Conservation (phyloP, 1,139 yeast species). For the Saccharomyces pastorianus region DNA sequence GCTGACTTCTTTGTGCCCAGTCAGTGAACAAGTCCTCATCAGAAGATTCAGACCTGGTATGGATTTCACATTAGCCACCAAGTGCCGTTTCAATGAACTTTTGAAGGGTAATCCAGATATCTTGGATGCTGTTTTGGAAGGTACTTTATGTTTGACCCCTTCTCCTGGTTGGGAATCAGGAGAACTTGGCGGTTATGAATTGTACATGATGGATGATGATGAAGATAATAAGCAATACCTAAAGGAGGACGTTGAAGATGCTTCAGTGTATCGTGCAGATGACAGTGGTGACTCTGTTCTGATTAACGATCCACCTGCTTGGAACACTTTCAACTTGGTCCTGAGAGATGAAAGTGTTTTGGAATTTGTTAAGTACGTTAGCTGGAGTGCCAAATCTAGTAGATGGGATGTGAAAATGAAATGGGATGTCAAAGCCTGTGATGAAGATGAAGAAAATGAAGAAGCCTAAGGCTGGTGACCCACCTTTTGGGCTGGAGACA, state of each 20-base stretch:
- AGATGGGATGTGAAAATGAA: slow-evolving; percentile 85
- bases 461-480: background rate
- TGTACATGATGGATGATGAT: slow-evolving; percentile 65
- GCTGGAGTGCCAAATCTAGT: slow-evolving; percentile 80
- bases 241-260: slow-evolving; percentile 25
- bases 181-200: slow-evolving; percentile 87
- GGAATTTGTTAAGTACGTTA: slow-evolving; percentile 86
- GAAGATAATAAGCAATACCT: slow-evolving; percentile 11
- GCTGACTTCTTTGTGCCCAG: slow-evolving; percentile 57
- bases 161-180: slow-evolving; percentile 79
- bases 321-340: slow-evolving; percentile 75
- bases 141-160: slow-evolving; percentile 73
- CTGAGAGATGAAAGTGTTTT: slow-evolving; percentile 77
- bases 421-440: slow-evolving; percentile 58
- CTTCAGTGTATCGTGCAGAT: slow-evolving; percentile 42
- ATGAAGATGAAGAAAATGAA: slow-evolving; percentile 33
- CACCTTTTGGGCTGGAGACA: background rate
- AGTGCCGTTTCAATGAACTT: slow-evolving; percentile 43
- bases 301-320: slow-evolving; percentile 69
- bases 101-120: slow-evolving; percentile 27
- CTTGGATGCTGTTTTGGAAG: slow-evolving; percentile 38
- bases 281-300: slow-evolving; percentile 75
- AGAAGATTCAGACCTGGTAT: slow-evolving; percentile 92
- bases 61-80: slow-evolving; percentile 87
- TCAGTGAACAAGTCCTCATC: slow-evolving; percentile 59